Percentiles rank a stretch among this genome's conserved stretches.
Evolutionary conservation across 108 stramenopile genomes (phyloP).

Genomic region (Fragilariopsis cylindrus): DNA sequence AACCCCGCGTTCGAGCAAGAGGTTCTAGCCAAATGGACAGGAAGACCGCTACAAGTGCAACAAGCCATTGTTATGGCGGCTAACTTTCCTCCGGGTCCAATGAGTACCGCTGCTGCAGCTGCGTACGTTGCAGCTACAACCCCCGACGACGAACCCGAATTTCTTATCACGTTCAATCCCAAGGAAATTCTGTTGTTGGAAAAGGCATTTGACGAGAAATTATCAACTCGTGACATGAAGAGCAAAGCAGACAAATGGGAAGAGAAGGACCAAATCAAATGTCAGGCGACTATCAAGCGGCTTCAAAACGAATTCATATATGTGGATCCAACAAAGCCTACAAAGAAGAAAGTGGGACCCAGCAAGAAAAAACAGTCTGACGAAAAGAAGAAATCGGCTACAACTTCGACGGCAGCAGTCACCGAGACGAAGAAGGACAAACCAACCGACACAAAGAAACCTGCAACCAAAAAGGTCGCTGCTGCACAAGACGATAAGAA

Average conservation of each 20-base stretch:
- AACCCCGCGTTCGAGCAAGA: slow-evolving; percentile 37
- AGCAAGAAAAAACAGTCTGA: not conserved
- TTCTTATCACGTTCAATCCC: slow-evolving; percentile 38
- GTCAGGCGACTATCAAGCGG: slow-evolving; percentile 30
- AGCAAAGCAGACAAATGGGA: slow-evolving; percentile 29
- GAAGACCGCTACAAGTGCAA: not conserved
- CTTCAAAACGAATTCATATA: slow-evolving; percentile 33
- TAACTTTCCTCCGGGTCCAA: not conserved
- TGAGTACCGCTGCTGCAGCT: slow-evolving; percentile 4
- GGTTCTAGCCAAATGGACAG: slow-evolving; percentile 30
- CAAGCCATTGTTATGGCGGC: not conserved
- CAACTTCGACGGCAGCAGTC: slow-evolving; percentile 11
- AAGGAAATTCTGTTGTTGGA: slow-evolving; percentile 37
- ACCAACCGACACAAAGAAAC: not conserved
- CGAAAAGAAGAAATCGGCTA: slow-evolving; percentile 6
- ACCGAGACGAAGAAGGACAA: slow-evolving; percentile 12
- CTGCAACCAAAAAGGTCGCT: slow-evolving; percentile 18
- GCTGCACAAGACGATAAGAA: slow-evolving; percentile 31
- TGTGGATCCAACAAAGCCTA: slow-evolving; percentile 25
- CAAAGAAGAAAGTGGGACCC: slow-evolving; percentile 2
- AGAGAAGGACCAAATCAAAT: slow-evolving; percentile 29
- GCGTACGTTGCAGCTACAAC: not conserved
- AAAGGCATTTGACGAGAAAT: slow-evolving; percentile 36
- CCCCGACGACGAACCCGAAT: slow-evolving; percentile 15
- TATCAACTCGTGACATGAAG: slow-evolving; percentile 30